Evolutionary conservation across 2,329 filamentous ascomycete genomes (phyloP).

Genomic region (Scedosporium minutisporum): DNA sequence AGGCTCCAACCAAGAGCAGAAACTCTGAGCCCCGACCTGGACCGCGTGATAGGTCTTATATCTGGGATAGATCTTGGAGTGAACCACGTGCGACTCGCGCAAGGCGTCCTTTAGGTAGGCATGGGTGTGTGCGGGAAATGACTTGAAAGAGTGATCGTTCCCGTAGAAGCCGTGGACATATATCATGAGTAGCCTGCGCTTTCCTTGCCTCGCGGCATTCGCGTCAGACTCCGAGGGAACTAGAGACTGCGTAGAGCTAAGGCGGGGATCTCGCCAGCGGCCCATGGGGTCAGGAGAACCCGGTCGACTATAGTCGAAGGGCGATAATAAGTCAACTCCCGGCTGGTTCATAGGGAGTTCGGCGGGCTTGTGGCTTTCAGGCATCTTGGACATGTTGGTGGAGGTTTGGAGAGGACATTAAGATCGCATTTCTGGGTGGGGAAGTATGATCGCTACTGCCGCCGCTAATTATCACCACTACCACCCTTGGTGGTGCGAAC

Average conservation of each 20-base stretch:
- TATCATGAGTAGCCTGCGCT: conserved; percentile 58
- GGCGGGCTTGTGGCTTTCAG: not conserved
- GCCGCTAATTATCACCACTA: too few species aligned
- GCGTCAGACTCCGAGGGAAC: conserved; percentile 16
- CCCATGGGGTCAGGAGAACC: not conserved
- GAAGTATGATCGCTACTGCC: too few species aligned
- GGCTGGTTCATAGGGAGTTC: not conserved
- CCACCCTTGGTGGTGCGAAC: not conserved
- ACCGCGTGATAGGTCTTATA: conserved; percentile 69
- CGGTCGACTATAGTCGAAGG: not conserved
- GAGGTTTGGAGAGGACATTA: not conserved
- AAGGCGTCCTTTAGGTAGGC: conserved; percentile 58
- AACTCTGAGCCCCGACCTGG: conserved; percentile 67
- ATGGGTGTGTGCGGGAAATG: conserved; percentile 83
- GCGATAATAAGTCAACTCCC: not conserved
- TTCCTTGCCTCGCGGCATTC: conserved; percentile 13
- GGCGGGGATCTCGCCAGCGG: conserved; percentile 30
- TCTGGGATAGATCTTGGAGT: conserved; percentile 76
- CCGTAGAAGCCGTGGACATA: conserved; percentile 91
- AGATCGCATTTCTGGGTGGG: too few species aligned
- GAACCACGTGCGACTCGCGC: conserved; percentile 64
- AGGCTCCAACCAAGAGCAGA: conserved; percentile 71
- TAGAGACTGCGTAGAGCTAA: conserved; percentile 38
- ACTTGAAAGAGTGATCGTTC: conserved; percentile 75
- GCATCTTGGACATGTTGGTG: not conserved